These are phyloP conservation scores for Aspergillus cristatus DNA, from an alignment of 495 filamentous ascomycete genomes.

Conservation along the genomic window DNA sequence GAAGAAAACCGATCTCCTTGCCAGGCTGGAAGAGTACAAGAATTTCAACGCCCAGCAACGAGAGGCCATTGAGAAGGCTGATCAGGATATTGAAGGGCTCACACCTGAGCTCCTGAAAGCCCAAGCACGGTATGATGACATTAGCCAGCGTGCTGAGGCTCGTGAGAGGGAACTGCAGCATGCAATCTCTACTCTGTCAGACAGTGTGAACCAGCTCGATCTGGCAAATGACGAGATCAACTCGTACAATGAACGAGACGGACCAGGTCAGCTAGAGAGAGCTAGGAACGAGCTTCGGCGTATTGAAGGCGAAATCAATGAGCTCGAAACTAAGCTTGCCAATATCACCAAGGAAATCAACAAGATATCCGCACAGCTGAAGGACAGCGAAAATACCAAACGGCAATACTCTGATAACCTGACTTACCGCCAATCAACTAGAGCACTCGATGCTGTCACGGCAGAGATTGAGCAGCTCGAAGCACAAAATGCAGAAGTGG, in stretches of 20 bases:
- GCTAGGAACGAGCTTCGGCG: slow-evolving; percentile 59
- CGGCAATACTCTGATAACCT: slow-evolving; percentile 81
- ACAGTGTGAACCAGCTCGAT: slow-evolving; percentile 67
- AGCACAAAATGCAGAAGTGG: slow-evolving; percentile 69
- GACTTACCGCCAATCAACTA: slow-evolving; percentile 63
- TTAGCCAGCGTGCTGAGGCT: slow-evolving; percentile 56
- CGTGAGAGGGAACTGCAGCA: slow-evolving; percentile 67
- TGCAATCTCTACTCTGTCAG: slow-evolving; percentile 58
- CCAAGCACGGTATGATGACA: slow-evolving; percentile 64
- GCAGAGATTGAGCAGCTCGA: slow-evolving; percentile 68
- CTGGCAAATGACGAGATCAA: slow-evolving; percentile 68
- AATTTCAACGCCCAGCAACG: slow-evolving; percentile 58
- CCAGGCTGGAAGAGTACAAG: slow-evolving; percentile 63
- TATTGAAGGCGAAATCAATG: slow-evolving; percentile 55
- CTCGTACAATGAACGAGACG: slow-evolving; percentile 68
- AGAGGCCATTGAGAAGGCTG: slow-evolving; percentile 53
- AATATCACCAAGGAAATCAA: slow-evolving; percentile 61
- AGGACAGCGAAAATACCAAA: slow-evolving; percentile 68
- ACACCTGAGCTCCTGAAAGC: slow-evolving; percentile 66
- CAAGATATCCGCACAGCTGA: slow-evolving; percentile 65
- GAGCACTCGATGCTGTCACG: slow-evolving; percentile 55
- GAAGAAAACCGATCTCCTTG: slow-evolving; percentile 57
- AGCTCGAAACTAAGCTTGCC: slow-evolving; percentile 56
- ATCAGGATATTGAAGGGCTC: slow-evolving; percentile 60
- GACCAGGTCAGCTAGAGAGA: slow-evolving; percentile 57